These are phyloP conservation scores for Phaseolus coccineus DNA, from an alignment of 331 rosid species.

Conservation along the genomic window DNA sequence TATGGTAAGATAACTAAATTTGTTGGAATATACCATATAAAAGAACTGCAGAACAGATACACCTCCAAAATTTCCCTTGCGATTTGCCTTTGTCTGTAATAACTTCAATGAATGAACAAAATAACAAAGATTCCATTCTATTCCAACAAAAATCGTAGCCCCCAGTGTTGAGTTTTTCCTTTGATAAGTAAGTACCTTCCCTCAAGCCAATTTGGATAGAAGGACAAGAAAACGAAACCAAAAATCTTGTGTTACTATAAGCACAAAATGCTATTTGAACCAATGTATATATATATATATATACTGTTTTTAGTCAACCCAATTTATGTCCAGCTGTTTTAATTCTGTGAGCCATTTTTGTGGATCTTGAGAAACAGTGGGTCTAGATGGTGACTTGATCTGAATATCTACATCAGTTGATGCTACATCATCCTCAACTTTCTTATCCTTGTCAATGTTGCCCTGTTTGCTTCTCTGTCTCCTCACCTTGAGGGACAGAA, in stretches of 20 bases:
- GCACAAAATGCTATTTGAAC: not conserved
- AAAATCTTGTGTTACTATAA: slow-evolving; percentile 27
- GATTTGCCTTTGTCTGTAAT: not conserved
- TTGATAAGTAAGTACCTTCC: slow-evolving; percentile 21
- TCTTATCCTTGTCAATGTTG: slow-evolving; percentile 59
- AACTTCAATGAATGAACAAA: not conserved
- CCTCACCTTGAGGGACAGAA: slow-evolving; percentile 78
- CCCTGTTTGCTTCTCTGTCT: slow-evolving; percentile 70
- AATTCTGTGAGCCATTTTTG: slow-evolving; percentile 78
- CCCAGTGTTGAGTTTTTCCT: not conserved
- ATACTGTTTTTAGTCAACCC: slow-evolving; percentile 64
- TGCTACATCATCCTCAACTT: slow-evolving; percentile 45
- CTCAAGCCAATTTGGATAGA: slow-evolving; percentile 25
- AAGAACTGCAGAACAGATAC: not conserved
- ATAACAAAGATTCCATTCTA: not conserved
- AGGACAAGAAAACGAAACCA: not conserved
- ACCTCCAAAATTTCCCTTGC: not conserved
- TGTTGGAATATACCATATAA: too few relatives aligned
- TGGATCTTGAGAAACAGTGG: slow-evolving; percentile 70
- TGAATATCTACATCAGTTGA: slow-evolving; percentile 54
- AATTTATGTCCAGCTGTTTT: slow-evolving; percentile 77
- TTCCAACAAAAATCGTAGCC: not conserved
- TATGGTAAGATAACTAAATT: not conserved
- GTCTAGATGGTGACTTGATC: slow-evolving; percentile 53
- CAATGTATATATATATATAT: not conserved